Conservation (phyloP, 495 filamentous ascomycete genomes). For the Penicillium taxi region DNA sequence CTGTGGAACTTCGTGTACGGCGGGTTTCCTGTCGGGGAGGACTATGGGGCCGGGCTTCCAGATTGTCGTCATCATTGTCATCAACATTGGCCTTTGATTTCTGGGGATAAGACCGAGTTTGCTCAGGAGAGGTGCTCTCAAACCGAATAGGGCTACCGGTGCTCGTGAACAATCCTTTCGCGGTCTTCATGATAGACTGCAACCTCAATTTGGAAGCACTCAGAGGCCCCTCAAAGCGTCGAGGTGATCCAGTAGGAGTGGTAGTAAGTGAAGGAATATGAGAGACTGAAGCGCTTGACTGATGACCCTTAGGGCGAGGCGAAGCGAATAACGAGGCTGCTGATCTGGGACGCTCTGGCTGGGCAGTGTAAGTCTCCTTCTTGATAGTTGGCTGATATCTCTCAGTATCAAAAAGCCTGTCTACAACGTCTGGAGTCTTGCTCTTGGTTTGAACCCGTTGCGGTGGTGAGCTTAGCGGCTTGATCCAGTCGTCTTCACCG, state of each 20-base stretch:
- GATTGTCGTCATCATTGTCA: conserved; percentile 4
- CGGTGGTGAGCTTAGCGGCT: conserved; percentile 43
- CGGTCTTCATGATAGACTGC: conserved; percentile 78
- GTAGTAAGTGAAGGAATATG: conserved; percentile 47
- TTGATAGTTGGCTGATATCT: conserved; percentile 8
- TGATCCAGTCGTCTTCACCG: conserved; percentile 82
- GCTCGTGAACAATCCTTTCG: conserved; percentile 73
- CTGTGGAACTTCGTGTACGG: conserved; percentile 65
- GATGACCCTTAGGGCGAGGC: conserved; percentile 41
- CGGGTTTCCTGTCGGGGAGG: conserved; percentile 43
- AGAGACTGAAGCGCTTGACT: conserved; percentile 58
- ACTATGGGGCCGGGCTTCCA: conserved; percentile 14
- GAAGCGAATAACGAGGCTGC: conserved; percentile 38
- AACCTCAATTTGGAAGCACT: conserved; percentile 84
- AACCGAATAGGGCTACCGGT: conserved; percentile 69
- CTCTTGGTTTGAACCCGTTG: conserved; percentile 47
- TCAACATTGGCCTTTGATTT: conserved; percentile 9
- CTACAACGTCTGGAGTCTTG: conserved; percentile 51
- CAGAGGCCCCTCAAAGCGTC: conserved; percentile 66
- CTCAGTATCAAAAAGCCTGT: conserved; percentile 32
- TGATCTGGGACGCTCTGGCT: conserved; percentile 35
- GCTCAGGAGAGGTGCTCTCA: conserved; percentile 44
- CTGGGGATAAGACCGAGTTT: conserved; percentile 18
- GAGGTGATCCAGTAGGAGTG: conserved; percentile 65
- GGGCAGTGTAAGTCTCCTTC: conserved; percentile 14